These are phyloP conservation scores for Haplosporangium gracile DNA, from an alignment of 192 early-diverging fungal species.

Conservation along the genomic window DNA sequence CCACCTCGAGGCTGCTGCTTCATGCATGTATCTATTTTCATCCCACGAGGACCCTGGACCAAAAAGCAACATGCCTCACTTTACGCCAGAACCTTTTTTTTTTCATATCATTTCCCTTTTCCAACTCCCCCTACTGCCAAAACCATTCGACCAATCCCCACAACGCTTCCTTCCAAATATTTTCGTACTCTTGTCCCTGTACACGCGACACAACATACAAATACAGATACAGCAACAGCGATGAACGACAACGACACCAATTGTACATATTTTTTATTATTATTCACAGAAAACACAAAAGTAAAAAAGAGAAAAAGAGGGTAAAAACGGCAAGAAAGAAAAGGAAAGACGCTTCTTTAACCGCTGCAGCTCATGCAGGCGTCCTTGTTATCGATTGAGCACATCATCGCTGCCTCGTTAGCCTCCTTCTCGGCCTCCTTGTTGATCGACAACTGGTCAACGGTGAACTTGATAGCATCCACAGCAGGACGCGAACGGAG, in stretches of 20 bases:
- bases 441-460: constrained; percentile 81
- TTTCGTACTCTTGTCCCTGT: not conserved
- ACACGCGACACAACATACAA: not conserved
- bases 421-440: constrained; percentile 66
- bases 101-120: not conserved
- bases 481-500: constrained; percentile 95
- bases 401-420: constrained; percentile 79
- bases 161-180: not conserved
- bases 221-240: not conserved
- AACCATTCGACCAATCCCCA: not conserved
- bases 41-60: not conserved
- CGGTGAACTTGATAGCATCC: constrained; percentile 98
- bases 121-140: not conserved
- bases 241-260: not conserved
- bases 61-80: too few relatives aligned
- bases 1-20: not conserved
- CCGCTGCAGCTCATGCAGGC: constrained; percentile 93
- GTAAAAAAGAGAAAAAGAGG: not conserved
- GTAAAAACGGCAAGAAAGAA: not conserved
- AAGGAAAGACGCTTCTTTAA: constrained; percentile 25
- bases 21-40: not conserved
- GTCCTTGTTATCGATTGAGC: constrained; percentile 94
- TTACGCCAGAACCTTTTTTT: too few relatives aligned
- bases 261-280: not conserved
- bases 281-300: constrained; percentile 1